Evolutionary conservation across 345 rosid genomes (phyloP), one percentile per base, ranked within the genome.

Genomic region (Excoecaria agallocha): DNA sequence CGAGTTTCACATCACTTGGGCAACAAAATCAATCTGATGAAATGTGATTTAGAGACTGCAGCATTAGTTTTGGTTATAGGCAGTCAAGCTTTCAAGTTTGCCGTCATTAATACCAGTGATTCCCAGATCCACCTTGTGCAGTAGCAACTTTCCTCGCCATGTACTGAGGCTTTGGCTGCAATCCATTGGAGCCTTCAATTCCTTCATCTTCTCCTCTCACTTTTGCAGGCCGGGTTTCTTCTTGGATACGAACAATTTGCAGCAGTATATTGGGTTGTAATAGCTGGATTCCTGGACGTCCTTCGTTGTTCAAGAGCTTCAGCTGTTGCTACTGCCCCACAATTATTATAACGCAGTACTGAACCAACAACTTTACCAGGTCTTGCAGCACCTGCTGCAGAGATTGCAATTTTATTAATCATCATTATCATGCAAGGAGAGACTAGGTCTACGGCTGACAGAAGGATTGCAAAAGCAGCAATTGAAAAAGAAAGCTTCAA

Each of bases 281-380:
- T 89, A 41, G 86, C 82, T 13, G 97, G 88, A 72, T 92, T 87
- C 73, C 95, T 85, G n/a, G 76, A 79, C 87, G 81, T 84, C 81
- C 96, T 87, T 64, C 91, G 85, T 71, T 88, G 95, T 68, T 89
- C 98, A 15, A 90, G 84, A 69, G 88, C 82, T 74, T 91, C 97
- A 5, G 85, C 86, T 10, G 87, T 82, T 56, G 87, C 84, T 46
- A 87, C 90, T 25, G 86, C 89, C 15, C 91, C 90, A 51, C 98
- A 90, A 72, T 89, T 89, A 86, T 89, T 89, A 84, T 94, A 89
- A 45, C 96, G 96, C 76, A 89, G 76, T 45, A 90, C 94, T 4
- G 98, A 88, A 20, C 97, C 85, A 59, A 90, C 91, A n/a, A 92
- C 94, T 81, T 92, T 92, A 60, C 94, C 96, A 17, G 96, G 96